A percentile compares a stretch with the other conserved stretches of the same genome.
Conservation (phyloP, 2,329 filamentous ascomycete species). For the Fusarium heterosporum region DNA sequence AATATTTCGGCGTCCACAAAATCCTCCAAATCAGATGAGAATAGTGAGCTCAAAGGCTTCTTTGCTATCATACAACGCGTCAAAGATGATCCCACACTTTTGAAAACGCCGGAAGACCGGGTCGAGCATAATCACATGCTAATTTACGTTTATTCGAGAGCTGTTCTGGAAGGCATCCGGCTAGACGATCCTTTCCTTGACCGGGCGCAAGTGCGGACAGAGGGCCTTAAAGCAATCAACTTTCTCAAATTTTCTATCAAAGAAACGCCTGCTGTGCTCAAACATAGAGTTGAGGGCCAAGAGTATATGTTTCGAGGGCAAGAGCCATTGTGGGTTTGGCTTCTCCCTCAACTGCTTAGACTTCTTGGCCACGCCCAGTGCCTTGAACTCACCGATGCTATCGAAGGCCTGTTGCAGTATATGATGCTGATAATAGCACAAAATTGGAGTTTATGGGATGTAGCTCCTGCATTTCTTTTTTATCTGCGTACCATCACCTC, state of each 20-base stretch:
- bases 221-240: conserved; percentile 78
- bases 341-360: conserved; percentile 68
- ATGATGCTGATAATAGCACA: conserved; percentile 60
- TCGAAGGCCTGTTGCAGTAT: conserved; percentile 65
- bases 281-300: conserved; percentile 56
- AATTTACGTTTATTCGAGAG: conserved; percentile 84
- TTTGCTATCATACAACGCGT: conserved; percentile 67
- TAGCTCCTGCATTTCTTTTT: conserved; percentile 56
- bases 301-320: conserved; percentile 64
- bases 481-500: conserved; percentile 64
- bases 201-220: conserved; percentile 64
- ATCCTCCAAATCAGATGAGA: conserved; percentile 72
- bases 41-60: conserved; percentile 80
- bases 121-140: conserved; percentile 85
- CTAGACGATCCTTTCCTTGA: conserved; percentile 77
- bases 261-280: conserved; percentile 78
- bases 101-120: conserved; percentile 74
- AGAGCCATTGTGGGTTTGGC: conserved; percentile 75
- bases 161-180: conserved; percentile 77
- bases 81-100: conserved; percentile 62
- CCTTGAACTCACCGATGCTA: conserved; percentile 60
- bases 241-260: conserved; percentile 81
- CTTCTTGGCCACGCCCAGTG: conserved; percentile 66
- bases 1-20: conserved; percentile 76
- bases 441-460: conserved; percentile 61